Conservation (phyloP, 352 stramenopile species). For the Phytophthora citrophthora region DNA sequence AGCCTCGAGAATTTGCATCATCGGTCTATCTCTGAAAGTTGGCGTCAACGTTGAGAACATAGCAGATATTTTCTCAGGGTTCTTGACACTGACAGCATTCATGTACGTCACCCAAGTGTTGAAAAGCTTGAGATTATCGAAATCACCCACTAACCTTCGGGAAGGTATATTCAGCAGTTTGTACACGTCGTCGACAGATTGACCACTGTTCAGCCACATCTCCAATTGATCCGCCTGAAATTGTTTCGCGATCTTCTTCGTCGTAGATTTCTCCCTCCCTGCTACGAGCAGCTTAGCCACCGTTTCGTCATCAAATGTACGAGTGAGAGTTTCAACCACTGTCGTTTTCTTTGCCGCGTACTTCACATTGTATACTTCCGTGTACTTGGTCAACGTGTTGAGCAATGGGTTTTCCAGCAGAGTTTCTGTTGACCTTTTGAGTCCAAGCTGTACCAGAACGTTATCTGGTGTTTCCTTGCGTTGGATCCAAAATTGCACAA, state of each 20-base stretch:
- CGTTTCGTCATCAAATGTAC: background rate
- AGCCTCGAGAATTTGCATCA: background rate
- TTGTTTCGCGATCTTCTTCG: too few relatives aligned
- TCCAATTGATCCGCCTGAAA: too few relatives aligned
- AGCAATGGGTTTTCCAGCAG: slow-evolving; percentile 1
- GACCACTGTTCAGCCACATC: background rate
- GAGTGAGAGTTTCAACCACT: background rate
- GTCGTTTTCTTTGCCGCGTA: background rate
- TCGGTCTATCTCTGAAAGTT: background rate
- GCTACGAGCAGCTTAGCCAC: background rate
- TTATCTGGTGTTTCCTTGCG: background rate
- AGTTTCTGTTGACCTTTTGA: background rate
- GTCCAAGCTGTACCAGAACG: background rate
- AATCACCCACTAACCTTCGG: too few relatives aligned
- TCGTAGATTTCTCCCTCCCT: background rate
- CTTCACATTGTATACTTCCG: background rate
- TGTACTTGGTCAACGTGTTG: background rate
- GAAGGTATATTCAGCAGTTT: background rate
- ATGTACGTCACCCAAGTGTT: background rate
- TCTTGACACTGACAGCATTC: background rate
- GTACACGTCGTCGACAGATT: background rate
- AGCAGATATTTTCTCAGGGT: background rate
- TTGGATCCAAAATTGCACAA: background rate
- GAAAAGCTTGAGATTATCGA: too few relatives aligned
- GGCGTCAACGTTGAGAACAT: background rate